These are phyloP conservation scores for Flaveria sonorensis DNA, from an alignment of 129 eudicot species.

Conservation along the genomic window DNA sequence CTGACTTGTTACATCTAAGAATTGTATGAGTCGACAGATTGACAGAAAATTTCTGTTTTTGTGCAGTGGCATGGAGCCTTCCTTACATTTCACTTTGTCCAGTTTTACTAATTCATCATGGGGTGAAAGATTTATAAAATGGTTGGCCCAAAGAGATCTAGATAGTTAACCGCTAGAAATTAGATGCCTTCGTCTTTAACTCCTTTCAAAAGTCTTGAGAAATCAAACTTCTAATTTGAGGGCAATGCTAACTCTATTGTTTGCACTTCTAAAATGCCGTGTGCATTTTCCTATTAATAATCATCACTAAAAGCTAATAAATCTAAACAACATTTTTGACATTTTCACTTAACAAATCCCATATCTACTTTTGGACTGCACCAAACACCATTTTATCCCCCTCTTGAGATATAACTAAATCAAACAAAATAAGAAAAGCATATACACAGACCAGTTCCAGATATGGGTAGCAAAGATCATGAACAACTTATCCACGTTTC, in stretches of 20 bases:
- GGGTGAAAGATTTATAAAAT: background rate
- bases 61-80: background rate
- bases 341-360: background rate
- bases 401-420: background rate
- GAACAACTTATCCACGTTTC: conserved; percentile 8
- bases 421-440: background rate
- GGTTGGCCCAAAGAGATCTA: conserved; percentile 1
- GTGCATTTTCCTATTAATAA: background rate
- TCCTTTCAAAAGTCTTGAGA: background rate
- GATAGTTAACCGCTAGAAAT: background rate
- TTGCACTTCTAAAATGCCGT: background rate
- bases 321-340: background rate
- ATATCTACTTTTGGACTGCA: background rate
- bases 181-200: background rate
- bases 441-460: background rate
- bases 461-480: conserved; percentile 2
- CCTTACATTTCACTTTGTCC: conserved; percentile 2
- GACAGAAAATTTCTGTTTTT: background rate
- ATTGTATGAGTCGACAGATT: conserved; percentile 29
- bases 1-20: background rate
- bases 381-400: conserved; percentile 10
- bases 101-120: background rate
- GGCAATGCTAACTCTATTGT: conserved; percentile 1
- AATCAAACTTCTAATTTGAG: conserved; percentile 1
- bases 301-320: conserved; percentile 10